These are phyloP conservation scores for Arthrobotrys iridis DNA, from an alignment of 2,329 filamentous ascomycete species.

Conservation along the genomic window DNA sequence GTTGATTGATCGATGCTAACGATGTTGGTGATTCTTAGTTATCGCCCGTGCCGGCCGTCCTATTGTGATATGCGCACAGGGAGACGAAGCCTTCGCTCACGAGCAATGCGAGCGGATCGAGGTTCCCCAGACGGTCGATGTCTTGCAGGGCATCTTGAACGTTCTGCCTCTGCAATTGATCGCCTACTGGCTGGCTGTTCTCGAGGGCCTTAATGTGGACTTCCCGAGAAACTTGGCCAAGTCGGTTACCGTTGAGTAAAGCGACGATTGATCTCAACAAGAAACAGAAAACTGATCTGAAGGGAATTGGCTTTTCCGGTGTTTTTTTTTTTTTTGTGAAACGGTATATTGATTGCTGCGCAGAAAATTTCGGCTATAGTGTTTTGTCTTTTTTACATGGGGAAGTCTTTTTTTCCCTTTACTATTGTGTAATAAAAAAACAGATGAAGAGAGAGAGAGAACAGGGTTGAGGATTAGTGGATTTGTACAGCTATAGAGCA, in stretches of 20 bases:
- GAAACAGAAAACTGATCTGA: not conserved
- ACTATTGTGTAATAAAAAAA: slow-evolving; percentile 11
- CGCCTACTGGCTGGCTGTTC: slow-evolving; percentile 97
- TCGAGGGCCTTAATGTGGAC: slow-evolving; percentile 95
- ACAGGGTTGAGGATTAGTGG: too few species aligned
- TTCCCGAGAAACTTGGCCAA: slow-evolving; percentile 99
- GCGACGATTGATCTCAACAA: not conserved
- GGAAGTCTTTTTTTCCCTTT: not conserved
- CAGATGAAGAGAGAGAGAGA: not conserved
- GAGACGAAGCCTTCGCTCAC: slow-evolving; percentile 86
- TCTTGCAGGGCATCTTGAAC: slow-evolving; percentile 94
- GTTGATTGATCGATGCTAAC: slow-evolving; percentile 41
- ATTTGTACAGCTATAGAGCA: slow-evolving; percentile 3
- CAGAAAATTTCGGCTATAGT: slow-evolving; percentile 2
- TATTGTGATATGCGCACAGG: slow-evolving; percentile 96
- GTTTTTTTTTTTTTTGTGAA: slow-evolving; percentile 11
- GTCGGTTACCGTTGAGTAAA: slow-evolving; percentile 97
- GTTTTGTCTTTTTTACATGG: not conserved
- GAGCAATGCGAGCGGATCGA: slow-evolving; percentile 96
- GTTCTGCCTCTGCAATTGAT: slow-evolving; percentile 97
- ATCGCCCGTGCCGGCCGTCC: slow-evolving; percentile 95
- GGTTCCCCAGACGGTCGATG: slow-evolving; percentile 94
- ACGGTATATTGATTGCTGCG: slow-evolving; percentile 12
- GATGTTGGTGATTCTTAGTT: slow-evolving; percentile 68
- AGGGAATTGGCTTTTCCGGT: slow-evolving; percentile 10